Evolutionary conservation across 2,329 filamentous ascomycete species (phyloP).

Genomic region (Elsinoe australis): DNA sequence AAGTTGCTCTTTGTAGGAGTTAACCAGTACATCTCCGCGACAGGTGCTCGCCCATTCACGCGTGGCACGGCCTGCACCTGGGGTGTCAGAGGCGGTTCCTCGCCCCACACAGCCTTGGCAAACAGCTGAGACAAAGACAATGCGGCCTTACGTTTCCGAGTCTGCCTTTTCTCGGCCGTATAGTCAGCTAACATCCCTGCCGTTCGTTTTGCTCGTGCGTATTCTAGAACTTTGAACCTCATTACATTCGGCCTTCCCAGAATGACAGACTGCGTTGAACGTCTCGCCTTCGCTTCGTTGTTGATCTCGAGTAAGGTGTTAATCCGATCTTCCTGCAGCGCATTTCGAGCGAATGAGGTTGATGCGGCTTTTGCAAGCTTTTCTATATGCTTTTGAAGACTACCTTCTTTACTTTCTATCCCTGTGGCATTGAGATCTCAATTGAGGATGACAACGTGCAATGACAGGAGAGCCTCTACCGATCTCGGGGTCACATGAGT

Average conservation of each 20-base stretch:
- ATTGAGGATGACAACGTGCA: constrained; percentile 25
- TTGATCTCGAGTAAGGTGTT: constrained; percentile 27
- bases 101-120: not conserved
- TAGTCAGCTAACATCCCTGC: constrained; percentile 21
- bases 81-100: not conserved
- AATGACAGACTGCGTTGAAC: constrained; percentile 24
- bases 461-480: constrained; percentile 20
- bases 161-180: not conserved
- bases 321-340: constrained; percentile 27
- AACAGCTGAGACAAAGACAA: not conserved
- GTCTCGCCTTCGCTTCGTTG: constrained; percentile 26
- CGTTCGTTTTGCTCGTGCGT: constrained; percentile 22
- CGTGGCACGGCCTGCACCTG: constrained; percentile 1
- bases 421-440: constrained; percentile 23
- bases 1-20: no score
- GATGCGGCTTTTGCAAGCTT: constrained; percentile 26
- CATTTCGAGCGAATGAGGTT: constrained; percentile 24
- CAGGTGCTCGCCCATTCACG: constrained; percentile 2
- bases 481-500: constrained; percentile 28
- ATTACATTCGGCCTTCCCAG: constrained; percentile 26
- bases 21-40: not conserved
- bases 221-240: constrained; percentile 24
- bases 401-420: constrained; percentile 24
- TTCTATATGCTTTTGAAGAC: constrained; percentile 24
- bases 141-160: not conserved